These are phyloP conservation scores for Trametes sp. DNA, from an alignment of 1,284 basidiomycete species.

Conservation along the genomic window DNA sequence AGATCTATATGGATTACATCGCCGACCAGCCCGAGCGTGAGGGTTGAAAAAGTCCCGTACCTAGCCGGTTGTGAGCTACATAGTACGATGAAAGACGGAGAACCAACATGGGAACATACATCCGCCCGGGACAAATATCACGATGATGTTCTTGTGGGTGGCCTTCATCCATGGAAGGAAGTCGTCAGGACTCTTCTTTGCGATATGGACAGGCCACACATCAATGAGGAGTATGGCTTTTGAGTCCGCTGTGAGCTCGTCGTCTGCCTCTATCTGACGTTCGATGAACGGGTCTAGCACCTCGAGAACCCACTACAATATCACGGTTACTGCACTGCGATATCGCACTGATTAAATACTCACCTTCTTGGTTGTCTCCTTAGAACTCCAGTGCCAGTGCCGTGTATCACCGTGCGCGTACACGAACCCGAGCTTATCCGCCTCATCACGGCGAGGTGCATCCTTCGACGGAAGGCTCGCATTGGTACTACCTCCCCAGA, in stretches of 20 bases:
- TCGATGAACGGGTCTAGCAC: background rate
- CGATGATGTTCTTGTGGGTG: background rate
- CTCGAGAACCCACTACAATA: background rate
- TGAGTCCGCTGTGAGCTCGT: background rate
- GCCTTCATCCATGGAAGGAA: slow-evolving; percentile 4
- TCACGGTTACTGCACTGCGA: too few relatives aligned
- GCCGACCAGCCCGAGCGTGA: slow-evolving; percentile 71
- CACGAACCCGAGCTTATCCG: slow-evolving; percentile 2
- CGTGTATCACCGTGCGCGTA: slow-evolving; percentile 6
- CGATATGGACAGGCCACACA: slow-evolving; percentile 7
- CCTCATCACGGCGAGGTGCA: background rate
- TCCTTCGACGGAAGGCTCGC: background rate
- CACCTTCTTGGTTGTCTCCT: slow-evolving; percentile 2
- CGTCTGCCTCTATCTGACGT: background rate
- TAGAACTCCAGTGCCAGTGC: slow-evolving; percentile 6
- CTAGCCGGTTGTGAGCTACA: too few relatives aligned
- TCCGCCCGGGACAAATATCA: slow-evolving; percentile 2
- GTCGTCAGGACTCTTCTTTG: background rate
- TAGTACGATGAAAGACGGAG: too few relatives aligned
- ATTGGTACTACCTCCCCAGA: slow-evolving; percentile 4
- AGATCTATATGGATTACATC: slow-evolving; percentile 85
- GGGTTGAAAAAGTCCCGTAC: slow-evolving; percentile 1
- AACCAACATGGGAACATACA: too few relatives aligned
- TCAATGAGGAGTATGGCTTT: slow-evolving; percentile 1
- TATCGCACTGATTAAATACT: background rate